These are phyloP conservation scores for Podaxis sp. DNA, from an alignment of 768 basidiomycete genomes.

Conservation along the genomic window DNA sequence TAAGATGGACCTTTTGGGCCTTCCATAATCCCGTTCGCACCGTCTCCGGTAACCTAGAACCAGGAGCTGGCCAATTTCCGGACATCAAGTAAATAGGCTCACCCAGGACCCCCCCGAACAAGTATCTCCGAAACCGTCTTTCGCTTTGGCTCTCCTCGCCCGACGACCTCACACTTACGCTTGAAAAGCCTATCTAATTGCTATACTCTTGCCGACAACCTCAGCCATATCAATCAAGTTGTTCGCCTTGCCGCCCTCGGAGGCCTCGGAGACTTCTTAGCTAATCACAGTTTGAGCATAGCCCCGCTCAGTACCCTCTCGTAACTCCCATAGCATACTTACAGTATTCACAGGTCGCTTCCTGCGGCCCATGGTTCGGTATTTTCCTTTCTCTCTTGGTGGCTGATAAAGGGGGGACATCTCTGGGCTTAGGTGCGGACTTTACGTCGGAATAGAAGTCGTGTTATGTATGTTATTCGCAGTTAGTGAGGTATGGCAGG, in stretches of 20 bases:
- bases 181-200: not conserved
- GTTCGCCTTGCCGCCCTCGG: not conserved
- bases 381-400: not conserved
- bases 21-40: not conserved
- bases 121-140: not conserved
- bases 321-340: not conserved
- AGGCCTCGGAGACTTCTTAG: constrained; percentile 3
- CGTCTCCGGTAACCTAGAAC: not conserved
- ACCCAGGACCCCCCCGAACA: not conserved
- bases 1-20: not conserved
- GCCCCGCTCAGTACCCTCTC: not conserved
- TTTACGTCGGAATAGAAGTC: constrained; percentile 6
- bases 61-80: not conserved
- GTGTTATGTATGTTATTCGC: not conserved
- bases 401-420: not conserved
- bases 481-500: not conserved
- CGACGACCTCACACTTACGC: not conserved
- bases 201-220: not conserved
- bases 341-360: not conserved
- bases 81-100: not conserved
- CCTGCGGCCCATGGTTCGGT: not conserved
- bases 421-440: not conserved
- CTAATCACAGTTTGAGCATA: not conserved
- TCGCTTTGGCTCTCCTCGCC: not conserved
- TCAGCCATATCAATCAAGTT: not conserved